These are phyloP conservation scores for Talaromyces sp. DNA, from an alignment of 2,329 filamentous ascomycete species.

Conservation along the genomic window DNA sequence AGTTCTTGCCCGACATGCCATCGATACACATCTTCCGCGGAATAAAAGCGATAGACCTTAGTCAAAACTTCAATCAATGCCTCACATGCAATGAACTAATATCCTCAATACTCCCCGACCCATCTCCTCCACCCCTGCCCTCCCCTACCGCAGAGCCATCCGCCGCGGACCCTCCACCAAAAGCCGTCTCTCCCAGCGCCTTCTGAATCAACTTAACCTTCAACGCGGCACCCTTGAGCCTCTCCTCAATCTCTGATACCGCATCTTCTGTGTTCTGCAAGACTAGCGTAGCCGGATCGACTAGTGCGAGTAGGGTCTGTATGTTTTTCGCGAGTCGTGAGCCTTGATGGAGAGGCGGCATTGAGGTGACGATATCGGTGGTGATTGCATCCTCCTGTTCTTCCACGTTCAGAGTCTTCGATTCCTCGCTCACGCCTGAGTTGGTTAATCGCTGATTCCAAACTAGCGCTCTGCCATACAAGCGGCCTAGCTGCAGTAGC, in stretches of 20 bases:
- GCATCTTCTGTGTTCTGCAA: constrained; percentile 83
- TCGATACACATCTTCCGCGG: background rate
- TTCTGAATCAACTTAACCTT: constrained; percentile 84
- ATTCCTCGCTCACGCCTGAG: constrained; percentile 27
- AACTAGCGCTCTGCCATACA: constrained; percentile 76
- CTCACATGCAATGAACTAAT: constrained; percentile 43
- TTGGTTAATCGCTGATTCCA: constrained; percentile 68
- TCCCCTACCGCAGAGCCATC: constrained; percentile 29
- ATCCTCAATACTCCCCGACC: constrained; percentile 48
- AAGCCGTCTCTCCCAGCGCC: constrained; percentile 53
- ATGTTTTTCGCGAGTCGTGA: constrained; percentile 74
- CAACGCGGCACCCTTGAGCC: constrained; percentile 74
- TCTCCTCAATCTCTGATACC: constrained; percentile 87
- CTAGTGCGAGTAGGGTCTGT: constrained; percentile 68
- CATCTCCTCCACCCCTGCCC: constrained; percentile 31
- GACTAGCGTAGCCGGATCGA: constrained; percentile 72
- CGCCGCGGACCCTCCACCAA: constrained; percentile 23
- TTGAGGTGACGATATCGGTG: constrained; percentile 30
- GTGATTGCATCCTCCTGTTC: constrained; percentile 20
- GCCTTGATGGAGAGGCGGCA: constrained; percentile 54
- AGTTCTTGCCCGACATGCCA: background rate
- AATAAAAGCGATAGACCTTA: background rate
- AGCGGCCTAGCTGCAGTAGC: constrained; percentile 72
- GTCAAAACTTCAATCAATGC: constrained; percentile 26
- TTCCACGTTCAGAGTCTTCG: constrained; percentile 14